Evolutionary conservation across 2,329 filamentous ascomycete species (phyloP).

Genomic region (Microsporum canis): DNA sequence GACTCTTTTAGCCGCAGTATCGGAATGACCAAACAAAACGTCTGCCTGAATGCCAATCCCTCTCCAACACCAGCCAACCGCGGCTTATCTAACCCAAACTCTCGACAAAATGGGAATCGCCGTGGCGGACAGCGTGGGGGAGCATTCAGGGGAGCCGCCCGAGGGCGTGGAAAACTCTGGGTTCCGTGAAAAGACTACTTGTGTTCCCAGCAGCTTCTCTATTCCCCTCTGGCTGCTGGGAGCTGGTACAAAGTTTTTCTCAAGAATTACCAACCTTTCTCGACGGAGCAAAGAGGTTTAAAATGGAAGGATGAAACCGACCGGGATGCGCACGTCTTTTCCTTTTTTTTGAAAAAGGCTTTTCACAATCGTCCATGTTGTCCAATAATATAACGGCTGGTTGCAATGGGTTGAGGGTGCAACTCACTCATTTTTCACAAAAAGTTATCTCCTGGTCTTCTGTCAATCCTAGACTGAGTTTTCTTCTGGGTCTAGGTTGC

Average conservation of each 20-base stretch:
- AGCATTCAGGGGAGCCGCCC: slow-evolving; percentile 24
- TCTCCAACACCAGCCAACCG: slow-evolving; percentile 18
- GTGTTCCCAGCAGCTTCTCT: not conserved
- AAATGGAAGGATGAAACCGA: not conserved
- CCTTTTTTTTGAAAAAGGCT: not conserved
- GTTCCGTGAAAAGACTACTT: slow-evolving; percentile 29
- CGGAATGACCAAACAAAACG: slow-evolving; percentile 21
- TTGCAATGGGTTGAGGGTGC: not conserved
- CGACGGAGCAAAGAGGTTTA: not conserved
- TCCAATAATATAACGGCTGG: not conserved
- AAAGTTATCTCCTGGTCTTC: not conserved
- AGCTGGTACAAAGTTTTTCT: not conserved
- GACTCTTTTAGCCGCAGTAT: slow-evolving; percentile 38
- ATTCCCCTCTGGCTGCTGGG: not conserved
- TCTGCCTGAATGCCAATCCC: slow-evolving; percentile 24
- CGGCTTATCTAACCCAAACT: slow-evolving; percentile 25
- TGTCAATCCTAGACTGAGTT: too few species aligned
- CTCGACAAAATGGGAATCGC: slow-evolving; percentile 25
- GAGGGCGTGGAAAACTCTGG: slow-evolving; percentile 35
- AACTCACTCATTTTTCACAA: not conserved
- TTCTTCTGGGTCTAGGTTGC: not conserved
- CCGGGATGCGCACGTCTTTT: not conserved
- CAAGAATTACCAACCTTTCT: not conserved
- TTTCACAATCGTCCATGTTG: not conserved
- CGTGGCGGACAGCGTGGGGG: slow-evolving; percentile 27